phyloP scores from a whole-genome alignment of 2,329 filamentous ascomycete species.

The Plectosphaerella sp. region DNA sequence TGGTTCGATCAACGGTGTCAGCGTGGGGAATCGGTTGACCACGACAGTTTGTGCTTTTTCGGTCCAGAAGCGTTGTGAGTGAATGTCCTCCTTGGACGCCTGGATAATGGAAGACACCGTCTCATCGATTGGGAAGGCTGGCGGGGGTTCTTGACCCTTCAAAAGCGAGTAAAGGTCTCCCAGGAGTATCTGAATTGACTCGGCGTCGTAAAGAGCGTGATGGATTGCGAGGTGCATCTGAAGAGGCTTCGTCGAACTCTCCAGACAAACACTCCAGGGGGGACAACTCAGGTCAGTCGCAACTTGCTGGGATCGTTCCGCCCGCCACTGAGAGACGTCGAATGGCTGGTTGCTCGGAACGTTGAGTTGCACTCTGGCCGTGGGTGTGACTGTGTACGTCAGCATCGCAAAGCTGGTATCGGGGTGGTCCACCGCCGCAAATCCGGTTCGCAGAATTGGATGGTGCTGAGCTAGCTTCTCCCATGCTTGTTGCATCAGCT shows the following conservation, averaged over 20 bases:
- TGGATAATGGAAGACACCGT: conserved; percentile 38
- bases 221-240: conserved; percentile 54
- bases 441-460: conserved; percentile 73
- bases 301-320: conserved; percentile 19
- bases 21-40: conserved; percentile 68
- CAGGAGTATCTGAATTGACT: conserved; percentile 64
- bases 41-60: conserved; percentile 45
- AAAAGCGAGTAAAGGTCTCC: conserved; percentile 43
- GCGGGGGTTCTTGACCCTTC: conserved; percentile 7
- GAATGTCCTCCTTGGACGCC: conserved; percentile 18
- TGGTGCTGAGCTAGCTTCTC: conserved; percentile 44
- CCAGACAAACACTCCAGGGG: conserved; percentile 59
- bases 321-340: conserved; percentile 31
- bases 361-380: conserved; percentile 14
- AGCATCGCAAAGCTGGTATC: conserved; percentile 71
- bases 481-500: conserved; percentile 56
- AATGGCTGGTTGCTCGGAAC: conserved; percentile 14
- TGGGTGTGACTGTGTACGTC: conserved; percentile 37
- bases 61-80: conserved; percentile 59
- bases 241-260: conserved; percentile 17
- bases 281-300: conserved; percentile 44
- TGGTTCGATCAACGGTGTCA: conserved; percentile 58
- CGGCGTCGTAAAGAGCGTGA: conserved; percentile 83
- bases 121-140: conserved; percentile 19
- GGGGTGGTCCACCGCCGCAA: conserved; percentile 56